Evolutionary conservation across 2,329 filamentous ascomycete genomes (phyloP).

Genomic region (Talaromyces amestolkiae): DNA sequence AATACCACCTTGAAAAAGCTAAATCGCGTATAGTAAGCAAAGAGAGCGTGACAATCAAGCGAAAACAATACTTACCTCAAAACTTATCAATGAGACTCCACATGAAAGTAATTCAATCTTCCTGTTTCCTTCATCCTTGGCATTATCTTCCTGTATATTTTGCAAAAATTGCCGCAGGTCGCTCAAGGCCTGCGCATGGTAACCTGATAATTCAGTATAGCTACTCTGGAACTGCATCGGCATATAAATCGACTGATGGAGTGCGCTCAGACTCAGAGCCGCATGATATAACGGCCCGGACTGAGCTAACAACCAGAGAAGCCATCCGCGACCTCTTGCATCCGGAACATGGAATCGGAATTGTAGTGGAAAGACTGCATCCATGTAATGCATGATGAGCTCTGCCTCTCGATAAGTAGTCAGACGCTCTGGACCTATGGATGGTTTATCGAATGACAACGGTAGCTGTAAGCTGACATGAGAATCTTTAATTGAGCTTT

Average conservation of each 20-base stretch:
- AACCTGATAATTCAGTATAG: slow-evolving; percentile 19
- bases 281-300: slow-evolving; percentile 21
- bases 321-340: slow-evolving; percentile 19
- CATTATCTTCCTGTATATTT: slow-evolving; percentile 13
- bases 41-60: neutral
- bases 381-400: slow-evolving; percentile 23
- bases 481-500: neutral
- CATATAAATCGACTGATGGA: slow-evolving; percentile 20
- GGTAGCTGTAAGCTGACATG: too few relatives aligned
- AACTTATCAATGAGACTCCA: slow-evolving; percentile 22
- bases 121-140: slow-evolving; percentile 8
- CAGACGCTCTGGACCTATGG: neutral
- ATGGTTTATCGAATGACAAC: neutral
- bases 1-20: slow-evolving; percentile 22
- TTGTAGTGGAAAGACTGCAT: slow-evolving; percentile 22
- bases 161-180: slow-evolving; percentile 20
- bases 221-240: slow-evolving; percentile 9
- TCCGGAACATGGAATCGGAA: slow-evolving; percentile 20
- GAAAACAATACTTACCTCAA: slow-evolving; percentile 14
- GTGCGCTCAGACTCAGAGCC: slow-evolving; percentile 21
- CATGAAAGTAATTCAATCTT: slow-evolving; percentile 21
- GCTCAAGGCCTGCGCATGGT: slow-evolving; percentile 19
- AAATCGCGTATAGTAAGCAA: neutral
- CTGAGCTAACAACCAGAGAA: slow-evolving; percentile 20
- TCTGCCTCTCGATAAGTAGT: slow-evolving; percentile 20